These are phyloP conservation scores for Candida sakaeoensis DNA, from an alignment of 805 yeast species.

Conservation along the genomic window DNA sequence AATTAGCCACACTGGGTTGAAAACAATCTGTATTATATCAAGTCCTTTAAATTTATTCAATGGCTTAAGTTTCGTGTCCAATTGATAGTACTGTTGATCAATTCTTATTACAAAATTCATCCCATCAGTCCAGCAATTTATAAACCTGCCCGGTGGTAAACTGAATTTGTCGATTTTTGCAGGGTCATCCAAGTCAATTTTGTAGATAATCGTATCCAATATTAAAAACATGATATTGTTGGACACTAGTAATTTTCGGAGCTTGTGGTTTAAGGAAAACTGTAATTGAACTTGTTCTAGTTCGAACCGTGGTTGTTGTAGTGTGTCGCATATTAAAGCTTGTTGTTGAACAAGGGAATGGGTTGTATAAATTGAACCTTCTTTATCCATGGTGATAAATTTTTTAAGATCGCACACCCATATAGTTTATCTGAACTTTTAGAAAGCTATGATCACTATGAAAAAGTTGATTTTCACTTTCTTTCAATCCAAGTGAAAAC, in stretches of 20 bases:
- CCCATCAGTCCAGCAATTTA: constrained; percentile 37
- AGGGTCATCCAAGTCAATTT: constrained; percentile 35
- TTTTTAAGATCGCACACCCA: background rate
- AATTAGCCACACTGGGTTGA: constrained; percentile 20
- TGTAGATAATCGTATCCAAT: constrained; percentile 18
- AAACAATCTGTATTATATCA: constrained; percentile 23
- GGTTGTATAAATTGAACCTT: constrained; percentile 9
- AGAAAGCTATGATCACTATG: too few species aligned
- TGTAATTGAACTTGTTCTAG: constrained; percentile 39
- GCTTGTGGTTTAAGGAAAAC: constrained; percentile 25
- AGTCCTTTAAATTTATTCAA: constrained; percentile 31
- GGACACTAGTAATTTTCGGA: constrained; percentile 25
- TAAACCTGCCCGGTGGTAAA: constrained; percentile 19
- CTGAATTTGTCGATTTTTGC: constrained; percentile 24
- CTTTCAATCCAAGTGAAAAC: too few species aligned
- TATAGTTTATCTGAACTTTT: too few species aligned
- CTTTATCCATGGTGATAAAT: constrained; percentile 2
- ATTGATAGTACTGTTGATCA: constrained; percentile 25
- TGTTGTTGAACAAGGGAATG: constrained; percentile 11
- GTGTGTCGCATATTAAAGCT: constrained; percentile 6
- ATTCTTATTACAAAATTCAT: constrained; percentile 29
- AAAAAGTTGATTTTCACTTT: too few species aligned
- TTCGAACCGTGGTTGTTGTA: constrained; percentile 21
- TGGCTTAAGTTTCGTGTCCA: constrained; percentile 27
- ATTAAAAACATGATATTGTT: constrained; percentile 34